phyloP scores from a whole-genome alignment of 768 basidiomycete genomes.

The Boletus subparvulus region DNA sequence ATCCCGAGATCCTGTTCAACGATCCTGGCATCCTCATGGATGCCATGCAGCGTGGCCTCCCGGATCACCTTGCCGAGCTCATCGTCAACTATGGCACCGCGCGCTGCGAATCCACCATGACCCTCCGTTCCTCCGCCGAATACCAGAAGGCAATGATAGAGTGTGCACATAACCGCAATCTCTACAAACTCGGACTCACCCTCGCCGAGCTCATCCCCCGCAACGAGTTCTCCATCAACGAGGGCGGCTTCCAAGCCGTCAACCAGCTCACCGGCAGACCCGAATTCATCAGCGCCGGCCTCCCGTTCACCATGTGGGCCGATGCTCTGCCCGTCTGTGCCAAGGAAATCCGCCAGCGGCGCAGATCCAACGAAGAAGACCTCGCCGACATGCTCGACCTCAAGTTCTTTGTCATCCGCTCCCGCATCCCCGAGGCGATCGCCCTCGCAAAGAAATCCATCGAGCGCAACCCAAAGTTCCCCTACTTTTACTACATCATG shows the following conservation, averaged over 20 bases:
- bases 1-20: constrained; percentile 44
- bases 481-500: constrained; percentile 65
- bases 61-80: constrained; percentile 45
- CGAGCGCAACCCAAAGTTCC: constrained; percentile 54
- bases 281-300: constrained; percentile 45
- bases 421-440: constrained; percentile 49
- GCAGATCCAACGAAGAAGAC: constrained; percentile 44
- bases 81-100: constrained; percentile 48
- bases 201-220: constrained; percentile 50
- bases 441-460: constrained; percentile 46
- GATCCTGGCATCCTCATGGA: constrained; percentile 51
- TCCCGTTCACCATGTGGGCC: constrained; percentile 60
- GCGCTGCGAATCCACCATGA: constrained; percentile 48
- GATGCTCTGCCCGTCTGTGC: constrained; percentile 63
- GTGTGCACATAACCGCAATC: constrained; percentile 45
- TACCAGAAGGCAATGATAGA: constrained; percentile 56
- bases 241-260: constrained; percentile 53
- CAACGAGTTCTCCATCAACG: constrained; percentile 60
- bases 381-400: constrained; percentile 64
- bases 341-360: constrained; percentile 48
- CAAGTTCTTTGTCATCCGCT: constrained; percentile 54
- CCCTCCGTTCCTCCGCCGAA: constrained; percentile 39
- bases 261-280: constrained; percentile 42
- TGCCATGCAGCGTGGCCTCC: constrained; percentile 43
- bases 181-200: constrained; percentile 50